phyloP scores from a whole-genome alignment of 2,329 filamentous ascomycete species.

The Septoria linicola region DNA sequence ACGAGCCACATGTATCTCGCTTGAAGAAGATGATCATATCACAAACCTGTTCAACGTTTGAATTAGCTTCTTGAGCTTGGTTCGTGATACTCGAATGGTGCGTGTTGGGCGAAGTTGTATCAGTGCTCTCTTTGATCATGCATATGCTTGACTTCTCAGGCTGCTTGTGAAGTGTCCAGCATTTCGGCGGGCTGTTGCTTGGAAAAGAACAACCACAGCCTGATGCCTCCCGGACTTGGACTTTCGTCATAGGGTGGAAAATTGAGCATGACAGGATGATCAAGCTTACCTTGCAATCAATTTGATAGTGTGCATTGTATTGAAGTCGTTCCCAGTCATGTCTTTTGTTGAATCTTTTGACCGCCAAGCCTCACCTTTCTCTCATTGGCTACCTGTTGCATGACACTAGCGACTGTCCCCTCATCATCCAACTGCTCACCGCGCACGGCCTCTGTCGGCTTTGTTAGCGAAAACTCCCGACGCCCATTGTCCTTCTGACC shows the following conservation, averaged over 20 bases:
- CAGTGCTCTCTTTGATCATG: constrained; percentile 13
- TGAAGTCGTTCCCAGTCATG: too few relatives aligned
- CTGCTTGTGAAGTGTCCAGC: constrained; percentile 1
- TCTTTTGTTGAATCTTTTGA: too few relatives aligned
- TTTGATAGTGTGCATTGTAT: too few relatives aligned
- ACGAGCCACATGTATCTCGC: too few relatives aligned
- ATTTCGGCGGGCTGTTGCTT: not conserved
- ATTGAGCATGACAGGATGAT: not conserved
- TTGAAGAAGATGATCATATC: too few relatives aligned
- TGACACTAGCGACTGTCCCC: too few relatives aligned
- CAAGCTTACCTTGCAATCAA: not conserved
- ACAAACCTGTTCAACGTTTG: not conserved
- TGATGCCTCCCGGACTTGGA: not conserved
- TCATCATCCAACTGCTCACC: too few relatives aligned
- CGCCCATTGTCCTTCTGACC: constrained; percentile 2
- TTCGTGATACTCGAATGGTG: too few relatives aligned
- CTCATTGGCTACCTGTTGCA: too few relatives aligned
- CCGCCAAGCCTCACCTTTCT: too few relatives aligned
- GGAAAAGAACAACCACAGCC: constrained; percentile 1
- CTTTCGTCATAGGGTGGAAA: not conserved
- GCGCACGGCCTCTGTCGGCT: too few relatives aligned
- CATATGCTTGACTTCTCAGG: constrained; percentile 1
- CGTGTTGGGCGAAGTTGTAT: not conserved
- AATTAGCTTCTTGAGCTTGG: constrained; percentile 1
- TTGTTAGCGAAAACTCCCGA: too few relatives aligned